A percentile compares a stretch with the other conserved stretches of the same genome.
phyloP scores from a whole-genome alignment of 83 land plant species.

The Thuja plicata region DNA sequence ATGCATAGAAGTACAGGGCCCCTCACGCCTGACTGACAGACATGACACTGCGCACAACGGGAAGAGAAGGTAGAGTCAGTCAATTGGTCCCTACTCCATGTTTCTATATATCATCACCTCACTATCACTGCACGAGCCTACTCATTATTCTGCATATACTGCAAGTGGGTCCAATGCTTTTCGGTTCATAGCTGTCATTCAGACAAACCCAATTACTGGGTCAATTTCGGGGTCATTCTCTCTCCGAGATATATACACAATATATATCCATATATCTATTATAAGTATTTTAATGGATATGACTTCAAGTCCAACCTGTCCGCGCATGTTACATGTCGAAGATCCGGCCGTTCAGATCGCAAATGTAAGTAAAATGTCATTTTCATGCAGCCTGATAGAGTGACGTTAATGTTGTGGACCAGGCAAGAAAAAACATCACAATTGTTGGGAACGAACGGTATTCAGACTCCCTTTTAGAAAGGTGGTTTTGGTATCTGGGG shows the following conservation, averaged over 20 bases:
- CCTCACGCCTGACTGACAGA: neutral
- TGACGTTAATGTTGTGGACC: neutral
- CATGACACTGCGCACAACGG: neutral
- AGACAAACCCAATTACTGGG: neutral
- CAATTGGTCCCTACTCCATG: neutral
- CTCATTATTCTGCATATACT: neutral
- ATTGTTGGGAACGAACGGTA: neutral
- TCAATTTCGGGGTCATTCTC: neutral
- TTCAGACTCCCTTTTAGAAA: neutral
- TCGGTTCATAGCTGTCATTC: conserved; percentile 1
- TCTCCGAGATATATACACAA: neutral
- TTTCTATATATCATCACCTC: neutral
- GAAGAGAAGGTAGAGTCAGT: neutral
- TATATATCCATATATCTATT: neutral
- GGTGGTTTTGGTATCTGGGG: neutral
- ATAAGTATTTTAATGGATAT: neutral
- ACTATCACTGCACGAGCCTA: neutral
- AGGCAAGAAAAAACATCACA: neutral
- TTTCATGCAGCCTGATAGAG: neutral
- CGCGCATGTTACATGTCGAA: neutral
- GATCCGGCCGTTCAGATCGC: neutral
- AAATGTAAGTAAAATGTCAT: neutral
- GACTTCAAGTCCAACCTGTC: neutral
- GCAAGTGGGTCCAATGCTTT: neutral
- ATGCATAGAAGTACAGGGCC: neutral